Percentiles rank a stretch among this genome's conserved stretches.
These are phyloP conservation scores for Paspalum vaginatum DNA, from an alignment of 176 grass and related monocot species.

Conservation along the genomic window DNA sequence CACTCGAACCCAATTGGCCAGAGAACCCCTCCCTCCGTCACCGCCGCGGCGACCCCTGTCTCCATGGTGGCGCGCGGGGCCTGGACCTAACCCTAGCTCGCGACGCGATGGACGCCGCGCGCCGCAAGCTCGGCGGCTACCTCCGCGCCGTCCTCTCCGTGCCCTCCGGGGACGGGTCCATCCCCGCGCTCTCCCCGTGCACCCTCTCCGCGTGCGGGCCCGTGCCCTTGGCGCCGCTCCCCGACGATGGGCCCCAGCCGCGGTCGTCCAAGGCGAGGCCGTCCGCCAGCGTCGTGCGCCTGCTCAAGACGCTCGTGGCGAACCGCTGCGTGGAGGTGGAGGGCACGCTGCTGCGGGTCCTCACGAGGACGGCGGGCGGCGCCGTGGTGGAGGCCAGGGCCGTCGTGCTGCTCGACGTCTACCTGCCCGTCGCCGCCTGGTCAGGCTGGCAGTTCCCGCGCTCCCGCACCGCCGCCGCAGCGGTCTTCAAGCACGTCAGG, in stretches of 20 bases:
- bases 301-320: conserved; percentile 51
- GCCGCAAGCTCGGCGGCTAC: conserved; percentile 69
- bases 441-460: conserved; percentile 79
- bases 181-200: conserved; percentile 39
- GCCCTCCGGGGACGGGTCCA: background rate
- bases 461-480: conserved; percentile 47
- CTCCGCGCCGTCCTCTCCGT: conserved; percentile 67
- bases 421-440: conserved; percentile 68
- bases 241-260: conserved; percentile 2
- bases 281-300: conserved; percentile 49
- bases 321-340: conserved; percentile 55
- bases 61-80: background rate
- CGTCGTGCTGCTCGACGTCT: conserved; percentile 72
- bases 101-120: background rate
- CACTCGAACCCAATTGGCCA: background rate
- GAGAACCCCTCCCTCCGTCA: no score
- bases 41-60: background rate
- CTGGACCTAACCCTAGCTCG: conserved; percentile 24
- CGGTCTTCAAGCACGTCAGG: conserved; percentile 87
- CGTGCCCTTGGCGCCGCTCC: conserved; percentile 41
- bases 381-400: conserved; percentile 48
- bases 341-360: conserved; percentile 56
- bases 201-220: conserved; percentile 40
- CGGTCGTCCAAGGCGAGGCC: conserved; percentile 44
- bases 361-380: conserved; percentile 25